phyloP scores from a whole-genome alignment of 306 rosid species.

The Quercus variabilis region DNA sequence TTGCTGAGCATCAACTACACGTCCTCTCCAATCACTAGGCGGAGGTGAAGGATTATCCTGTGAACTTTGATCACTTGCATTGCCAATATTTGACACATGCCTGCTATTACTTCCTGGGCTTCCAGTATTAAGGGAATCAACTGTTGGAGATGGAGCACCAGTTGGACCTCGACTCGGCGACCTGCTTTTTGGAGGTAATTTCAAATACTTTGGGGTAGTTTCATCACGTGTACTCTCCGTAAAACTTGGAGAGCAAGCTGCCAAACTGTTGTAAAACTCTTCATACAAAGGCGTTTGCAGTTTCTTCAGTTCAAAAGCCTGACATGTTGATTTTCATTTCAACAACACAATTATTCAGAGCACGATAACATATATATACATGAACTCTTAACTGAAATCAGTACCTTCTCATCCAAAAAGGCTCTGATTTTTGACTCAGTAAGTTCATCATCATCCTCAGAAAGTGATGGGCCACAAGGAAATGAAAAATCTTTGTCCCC shows the following conservation, averaged over 20 bases:
- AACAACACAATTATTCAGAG: conserved; percentile 18
- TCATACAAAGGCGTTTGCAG: conserved; percentile 90
- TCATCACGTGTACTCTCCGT: conserved; percentile 58
- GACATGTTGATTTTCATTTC: conserved; percentile 16
- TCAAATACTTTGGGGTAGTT: conserved; percentile 61
- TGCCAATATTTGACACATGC: conserved; percentile 47
- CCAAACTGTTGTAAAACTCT: conserved; percentile 86
- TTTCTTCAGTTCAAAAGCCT: conserved; percentile 97
- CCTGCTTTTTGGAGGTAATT: conserved; percentile 95
- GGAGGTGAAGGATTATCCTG: conserved; percentile 66
- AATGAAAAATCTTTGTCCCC: conserved; percentile 60
- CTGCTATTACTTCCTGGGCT: conserved; percentile 83
- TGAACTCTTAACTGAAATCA: conserved; percentile 14
- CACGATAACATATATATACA: conserved; percentile 9
- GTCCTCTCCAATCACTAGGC: conserved; percentile 50
- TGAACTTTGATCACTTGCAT: conserved; percentile 44
- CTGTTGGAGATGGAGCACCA: conserved; percentile 54
- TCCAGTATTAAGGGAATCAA: conserved; percentile 49
- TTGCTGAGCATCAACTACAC: conserved; percentile 56
- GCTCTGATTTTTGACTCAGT: conserved; percentile 91
- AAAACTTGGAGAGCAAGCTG: conserved; percentile 60
- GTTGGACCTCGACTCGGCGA: conserved; percentile 71
- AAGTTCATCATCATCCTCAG: conserved; percentile 90
- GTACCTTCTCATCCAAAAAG: conserved; percentile 96
- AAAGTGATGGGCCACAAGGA: conserved; percentile 62